phyloP scores from a whole-genome alignment of 768 basidiomycete genomes.

The Megacollybia marginata region DNA sequence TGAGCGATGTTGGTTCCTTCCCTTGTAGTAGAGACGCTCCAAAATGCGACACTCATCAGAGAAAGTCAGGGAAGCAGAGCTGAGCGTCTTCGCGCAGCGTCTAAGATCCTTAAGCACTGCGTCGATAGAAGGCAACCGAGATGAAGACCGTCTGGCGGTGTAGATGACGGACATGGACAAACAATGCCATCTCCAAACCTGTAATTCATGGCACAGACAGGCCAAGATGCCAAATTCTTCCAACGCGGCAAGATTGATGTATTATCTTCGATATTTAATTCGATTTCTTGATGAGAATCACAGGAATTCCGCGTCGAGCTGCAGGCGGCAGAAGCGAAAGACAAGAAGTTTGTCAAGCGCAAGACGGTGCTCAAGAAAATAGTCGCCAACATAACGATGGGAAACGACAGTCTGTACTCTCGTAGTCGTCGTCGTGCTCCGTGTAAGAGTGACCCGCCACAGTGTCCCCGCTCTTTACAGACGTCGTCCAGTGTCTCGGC shows the following conservation, averaged over 20 bases:
- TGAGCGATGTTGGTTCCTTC: conserved; percentile 68
- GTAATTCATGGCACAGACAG: conserved; percentile 36
- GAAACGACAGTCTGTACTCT: conserved; percentile 84
- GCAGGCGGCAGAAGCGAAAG: conserved; percentile 86
- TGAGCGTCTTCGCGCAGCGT: conserved; percentile 43
- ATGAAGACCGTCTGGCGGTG: not conserved
- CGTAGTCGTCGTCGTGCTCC: conserved; percentile 8
- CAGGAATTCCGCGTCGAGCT: conserved; percentile 90
- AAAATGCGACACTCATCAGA: conserved; percentile 51
- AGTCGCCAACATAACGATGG: conserved; percentile 99
- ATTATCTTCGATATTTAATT: conserved; percentile 9
- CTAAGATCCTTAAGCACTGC: conserved; percentile 56
- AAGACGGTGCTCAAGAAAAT: conserved; percentile 96
- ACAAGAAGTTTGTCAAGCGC: conserved; percentile 92
- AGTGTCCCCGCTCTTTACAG: conserved; percentile 96
- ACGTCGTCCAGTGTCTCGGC: conserved; percentile 92
- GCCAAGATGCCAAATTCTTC: conserved; percentile 90
- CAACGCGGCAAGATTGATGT: conserved; percentile 90
- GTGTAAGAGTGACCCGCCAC: conserved; percentile 10
- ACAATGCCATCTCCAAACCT: too few species aligned
- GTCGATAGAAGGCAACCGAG: conserved; percentile 29
- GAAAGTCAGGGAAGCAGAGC: conserved; percentile 31
- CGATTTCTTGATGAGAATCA: conserved; percentile 1
- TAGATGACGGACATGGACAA: not conserved
- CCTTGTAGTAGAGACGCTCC: conserved; percentile 68